Evolutionary conservation across 108 stramenopile species (phyloP).

Genomic region (Chaetoceros muelleri): DNA sequence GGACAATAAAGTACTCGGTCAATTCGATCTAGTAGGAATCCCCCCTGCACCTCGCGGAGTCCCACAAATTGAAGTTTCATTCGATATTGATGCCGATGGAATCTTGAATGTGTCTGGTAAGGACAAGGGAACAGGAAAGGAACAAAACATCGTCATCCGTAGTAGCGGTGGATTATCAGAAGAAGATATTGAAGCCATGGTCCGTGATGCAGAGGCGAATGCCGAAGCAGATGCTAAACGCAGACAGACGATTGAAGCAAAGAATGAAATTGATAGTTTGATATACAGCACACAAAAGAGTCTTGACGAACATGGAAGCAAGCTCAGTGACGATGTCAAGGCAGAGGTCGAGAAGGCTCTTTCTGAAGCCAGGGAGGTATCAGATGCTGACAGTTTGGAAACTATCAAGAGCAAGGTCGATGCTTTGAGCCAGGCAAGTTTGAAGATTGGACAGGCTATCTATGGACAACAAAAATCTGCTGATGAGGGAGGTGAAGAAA

Average conservation of each 20-base stretch:
- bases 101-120: slow-evolving; percentile 96
- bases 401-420: slow-evolving; percentile 85
- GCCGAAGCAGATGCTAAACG: slow-evolving; percentile 90
- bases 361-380: slow-evolving; percentile 71
- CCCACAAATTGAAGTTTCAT: slow-evolving; percentile 98
- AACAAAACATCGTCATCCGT: slow-evolving; percentile 97
- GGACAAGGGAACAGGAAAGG: slow-evolving; percentile 99
- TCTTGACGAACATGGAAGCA: slow-evolving; percentile 85
- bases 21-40: slow-evolving; percentile 98
- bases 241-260: slow-evolving; percentile 89
- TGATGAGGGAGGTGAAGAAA: slow-evolving; percentile 34
- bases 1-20: slow-evolving; percentile 97
- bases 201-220: slow-evolving; percentile 97
- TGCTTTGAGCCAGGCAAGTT: slow-evolving; percentile 81
- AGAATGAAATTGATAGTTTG: slow-evolving; percentile 94
- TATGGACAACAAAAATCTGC: slow-evolving; percentile 68
- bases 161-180: slow-evolving; percentile 93
- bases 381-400: slow-evolving; percentile 86
- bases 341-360: slow-evolving; percentile 78
- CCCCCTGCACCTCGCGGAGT: slow-evolving; percentile 98
- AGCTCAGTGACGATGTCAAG: slow-evolving; percentile 81
- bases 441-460: slow-evolving; percentile 99
- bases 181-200: slow-evolving; percentile 98
- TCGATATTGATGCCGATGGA: slow-evolving; percentile 99
- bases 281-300: slow-evolving; percentile 86